These are phyloP conservation scores for Phytophthora citricola DNA, from an alignment of 352 stramenopile species.

Conservation along the genomic window DNA sequence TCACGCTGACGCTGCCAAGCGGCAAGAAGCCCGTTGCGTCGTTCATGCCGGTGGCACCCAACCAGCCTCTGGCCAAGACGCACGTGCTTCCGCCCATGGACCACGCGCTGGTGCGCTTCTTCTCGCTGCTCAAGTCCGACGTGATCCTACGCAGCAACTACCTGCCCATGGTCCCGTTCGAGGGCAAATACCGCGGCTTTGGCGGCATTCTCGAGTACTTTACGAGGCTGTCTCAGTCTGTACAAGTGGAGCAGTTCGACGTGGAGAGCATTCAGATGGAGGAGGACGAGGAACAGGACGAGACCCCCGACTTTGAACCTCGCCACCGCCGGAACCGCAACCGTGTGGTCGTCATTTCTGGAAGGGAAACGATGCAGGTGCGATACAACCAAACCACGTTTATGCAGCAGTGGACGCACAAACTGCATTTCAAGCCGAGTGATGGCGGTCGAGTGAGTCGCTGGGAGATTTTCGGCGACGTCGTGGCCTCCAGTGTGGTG, in stretches of 20 bases:
- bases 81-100: constrained; percentile 56
- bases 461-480: constrained; percentile 89
- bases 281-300: constrained; percentile 40
- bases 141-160: constrained; percentile 88
- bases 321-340: constrained; percentile 35
- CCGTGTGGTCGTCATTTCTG: constrained; percentile 74
- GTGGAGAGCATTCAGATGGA: constrained; percentile 79
- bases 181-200: constrained; percentile 83
- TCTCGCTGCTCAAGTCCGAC: constrained; percentile 81
- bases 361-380: constrained; percentile 86
- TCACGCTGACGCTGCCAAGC: constrained; percentile 22
- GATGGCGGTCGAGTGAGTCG: constrained; percentile 53
- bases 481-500: constrained; percentile 86
- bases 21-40: constrained; percentile 59
- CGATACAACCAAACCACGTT: constrained; percentile 85
- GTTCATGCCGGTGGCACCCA: constrained; percentile 54
- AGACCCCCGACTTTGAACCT: constrained; percentile 29
- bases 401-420: constrained; percentile 89
- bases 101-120: constrained; percentile 73
- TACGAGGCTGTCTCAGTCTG: constrained; percentile 66
- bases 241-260: constrained; percentile 77
- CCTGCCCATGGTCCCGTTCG: constrained; percentile 90
- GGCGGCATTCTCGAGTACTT: constrained; percentile 84
- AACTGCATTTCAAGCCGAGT: constrained; percentile 79
- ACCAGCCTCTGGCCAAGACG: constrained; percentile 64